Evolutionary conservation across 2,329 filamentous ascomycete species (phyloP), one percentile per base, ranked within the genome.

Genomic region (Scedosporium aurantiacum): DNA sequence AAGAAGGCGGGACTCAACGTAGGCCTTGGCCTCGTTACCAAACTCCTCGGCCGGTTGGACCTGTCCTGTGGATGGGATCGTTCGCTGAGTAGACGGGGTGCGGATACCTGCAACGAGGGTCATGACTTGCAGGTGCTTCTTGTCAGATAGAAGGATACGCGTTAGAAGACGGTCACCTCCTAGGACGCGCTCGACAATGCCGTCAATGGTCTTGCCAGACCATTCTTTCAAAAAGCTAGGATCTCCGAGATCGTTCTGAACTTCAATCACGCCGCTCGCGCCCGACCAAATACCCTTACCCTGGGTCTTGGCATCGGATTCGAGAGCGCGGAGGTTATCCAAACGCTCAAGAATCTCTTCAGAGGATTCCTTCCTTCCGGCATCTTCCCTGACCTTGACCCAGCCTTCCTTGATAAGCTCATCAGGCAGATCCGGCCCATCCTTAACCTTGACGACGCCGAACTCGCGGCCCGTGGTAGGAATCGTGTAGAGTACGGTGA

Each of bases 331-430:
- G 63, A 99, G 83, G 68, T 85, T 87, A 68, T 95, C 88, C 25
- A 99, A 79, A 63, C 88, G 82, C 65, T 86, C 76, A 28, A 82
- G 79, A 7, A 87, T 81, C 59, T 91, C 87, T 62, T 94, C 89
- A 1, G 87, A 86, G 63, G 97, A 91, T 66, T 97, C 92, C 71
- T 93, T 94, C 66, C 88, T 87, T 64, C 91, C 92, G 63, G 93
- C 92, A 74, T 99, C 94, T 69, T 99, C 94, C 65, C 94, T 86
- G 63, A 99, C 83, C 76, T 94, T 96, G 65, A 91, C 78, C 91
- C 92, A 97, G 66, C 94, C 94, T 68, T 91, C 90, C 70, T 90
- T 86, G 65, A 97, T 85, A 62, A 89, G 82, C 64, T 89, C 84
- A 65, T 97, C 91, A 18, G 94, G 92, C 58, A 99, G 75, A 61